phyloP scores from a whole-genome alignment of 768 basidiomycete species.

The Lactifluus piperatus region DNA sequence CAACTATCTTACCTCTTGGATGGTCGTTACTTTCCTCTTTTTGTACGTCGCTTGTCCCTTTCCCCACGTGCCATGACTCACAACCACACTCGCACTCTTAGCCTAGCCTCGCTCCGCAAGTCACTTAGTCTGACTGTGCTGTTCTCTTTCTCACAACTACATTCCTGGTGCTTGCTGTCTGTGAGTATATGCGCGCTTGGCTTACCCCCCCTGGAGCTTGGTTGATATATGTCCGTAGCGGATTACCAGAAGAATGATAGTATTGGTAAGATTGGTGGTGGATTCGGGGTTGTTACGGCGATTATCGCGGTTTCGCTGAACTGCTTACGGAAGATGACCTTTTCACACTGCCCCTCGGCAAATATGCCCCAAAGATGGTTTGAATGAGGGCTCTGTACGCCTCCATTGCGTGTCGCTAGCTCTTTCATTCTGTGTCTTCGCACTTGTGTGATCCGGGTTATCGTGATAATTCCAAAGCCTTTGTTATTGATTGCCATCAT shows the following conservation, averaged over 20 bases:
- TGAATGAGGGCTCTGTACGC: background rate
- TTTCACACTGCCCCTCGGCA: constrained; percentile 35
- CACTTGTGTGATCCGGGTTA: too few species aligned
- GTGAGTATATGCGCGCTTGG: constrained; percentile 23
- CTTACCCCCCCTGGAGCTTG: background rate
- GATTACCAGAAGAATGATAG: constrained; percentile 9
- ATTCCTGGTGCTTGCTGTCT: constrained; percentile 38
- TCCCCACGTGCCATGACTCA: background rate
- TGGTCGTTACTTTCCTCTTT: constrained; percentile 59
- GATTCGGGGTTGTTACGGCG: constrained; percentile 38
- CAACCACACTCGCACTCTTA: constrained; percentile 16
- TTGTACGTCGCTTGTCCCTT: constrained; percentile 36
- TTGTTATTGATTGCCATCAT: too few species aligned
- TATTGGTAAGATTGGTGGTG: constrained; percentile 34
- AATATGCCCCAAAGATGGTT: background rate
- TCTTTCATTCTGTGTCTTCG: too few species aligned
- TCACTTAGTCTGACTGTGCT: constrained; percentile 42
- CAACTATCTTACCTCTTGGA: constrained; percentile 70
- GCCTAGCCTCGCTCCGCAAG: constrained; percentile 42
- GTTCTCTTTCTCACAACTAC: constrained; percentile 47
- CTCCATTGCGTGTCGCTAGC: too few species aligned
- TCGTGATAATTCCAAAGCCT: too few species aligned
- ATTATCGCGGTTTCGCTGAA: constrained; percentile 36
- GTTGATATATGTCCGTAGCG: background rate
- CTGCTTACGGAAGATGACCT: constrained; percentile 32